phyloP scores from a whole-genome alignment of 805 yeast species.

The Saturnispora ahearnii region DNA sequence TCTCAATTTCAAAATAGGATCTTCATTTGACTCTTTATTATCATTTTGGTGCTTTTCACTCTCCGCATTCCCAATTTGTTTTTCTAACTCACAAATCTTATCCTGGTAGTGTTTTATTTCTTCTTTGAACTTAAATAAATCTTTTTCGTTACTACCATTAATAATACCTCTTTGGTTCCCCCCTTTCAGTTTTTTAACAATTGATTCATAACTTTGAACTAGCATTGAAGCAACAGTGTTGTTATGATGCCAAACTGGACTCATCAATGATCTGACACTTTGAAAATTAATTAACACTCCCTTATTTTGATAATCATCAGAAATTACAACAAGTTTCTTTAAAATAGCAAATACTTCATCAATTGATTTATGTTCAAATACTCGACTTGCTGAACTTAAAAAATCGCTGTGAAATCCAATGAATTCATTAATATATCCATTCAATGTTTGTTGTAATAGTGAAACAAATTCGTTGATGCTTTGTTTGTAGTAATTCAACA shows the following conservation, averaged over 20 bases:
- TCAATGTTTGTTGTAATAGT: conserved; percentile 3
- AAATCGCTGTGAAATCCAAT: conserved; percentile 9
- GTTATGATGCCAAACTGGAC: conserved; percentile 7
- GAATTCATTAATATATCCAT: conserved; percentile 8
- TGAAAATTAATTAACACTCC: conserved; percentile 4
- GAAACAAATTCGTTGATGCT: conserved; percentile 4
- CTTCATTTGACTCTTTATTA: neutral
- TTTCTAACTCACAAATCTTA: conserved; percentile 5
- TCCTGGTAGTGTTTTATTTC: conserved; percentile 1
- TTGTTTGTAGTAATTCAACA: neutral
- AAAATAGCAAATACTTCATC: conserved; percentile 3
- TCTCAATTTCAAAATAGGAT: conserved; percentile 28
- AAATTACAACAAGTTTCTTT: neutral
- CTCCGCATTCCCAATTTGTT: neutral
- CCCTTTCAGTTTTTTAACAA: neutral
- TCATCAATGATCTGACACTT: conserved; percentile 7
- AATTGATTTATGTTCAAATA: conserved; percentile 8
- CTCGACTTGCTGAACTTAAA: neutral
- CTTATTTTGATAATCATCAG: conserved; percentile 1
- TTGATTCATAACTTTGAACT: neutral
- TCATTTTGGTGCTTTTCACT: neutral
- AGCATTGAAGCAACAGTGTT: neutral
- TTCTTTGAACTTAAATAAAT: neutral
- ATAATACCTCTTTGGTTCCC: neutral
- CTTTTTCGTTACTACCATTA: neutral